Conservation (phyloP, 2,329 filamentous ascomycete genomes). For the Colletotrichum liaoningense region DNA sequence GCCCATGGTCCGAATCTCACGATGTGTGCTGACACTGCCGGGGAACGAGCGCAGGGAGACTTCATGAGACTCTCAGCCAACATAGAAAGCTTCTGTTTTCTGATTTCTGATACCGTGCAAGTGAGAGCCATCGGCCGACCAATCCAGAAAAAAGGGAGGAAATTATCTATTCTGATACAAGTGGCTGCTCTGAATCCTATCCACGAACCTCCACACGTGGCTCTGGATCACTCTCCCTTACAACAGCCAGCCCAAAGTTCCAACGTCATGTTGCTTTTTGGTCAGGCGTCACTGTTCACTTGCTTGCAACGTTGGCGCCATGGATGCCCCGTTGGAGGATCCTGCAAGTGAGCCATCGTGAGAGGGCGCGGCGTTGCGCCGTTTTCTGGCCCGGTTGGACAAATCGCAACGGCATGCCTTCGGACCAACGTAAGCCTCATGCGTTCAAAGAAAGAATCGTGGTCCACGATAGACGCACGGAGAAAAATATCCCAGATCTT, state of each 20-base stretch:
- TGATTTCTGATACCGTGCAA: neutral
- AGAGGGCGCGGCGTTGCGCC: neutral
- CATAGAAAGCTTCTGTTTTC: neutral
- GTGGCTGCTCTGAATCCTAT: neutral
- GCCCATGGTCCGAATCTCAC: neutral
- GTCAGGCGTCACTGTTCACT: neutral
- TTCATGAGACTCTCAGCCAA: neutral
- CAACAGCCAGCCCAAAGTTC: neutral
- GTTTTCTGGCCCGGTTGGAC: neutral
- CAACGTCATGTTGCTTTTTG: neutral
- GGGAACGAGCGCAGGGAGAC: neutral
- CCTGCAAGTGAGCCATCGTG: neutral
- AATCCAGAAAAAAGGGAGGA: neutral
- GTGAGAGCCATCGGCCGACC: neutral
- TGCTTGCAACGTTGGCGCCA: neutral
- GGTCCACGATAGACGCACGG: neutral
- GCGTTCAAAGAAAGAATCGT: neutral
- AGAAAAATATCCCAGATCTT: neutral
- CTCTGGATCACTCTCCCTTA: neutral
- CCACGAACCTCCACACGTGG: neutral
- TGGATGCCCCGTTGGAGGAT: neutral
- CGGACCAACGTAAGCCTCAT: neutral
- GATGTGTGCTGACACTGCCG: neutral
- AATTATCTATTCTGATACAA: neutral
- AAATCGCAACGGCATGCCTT: conserved; percentile 19